phyloP scores from a whole-genome alignment of 768 basidiomycete species.

The Phanerodontia chrysosporium region DNA sequence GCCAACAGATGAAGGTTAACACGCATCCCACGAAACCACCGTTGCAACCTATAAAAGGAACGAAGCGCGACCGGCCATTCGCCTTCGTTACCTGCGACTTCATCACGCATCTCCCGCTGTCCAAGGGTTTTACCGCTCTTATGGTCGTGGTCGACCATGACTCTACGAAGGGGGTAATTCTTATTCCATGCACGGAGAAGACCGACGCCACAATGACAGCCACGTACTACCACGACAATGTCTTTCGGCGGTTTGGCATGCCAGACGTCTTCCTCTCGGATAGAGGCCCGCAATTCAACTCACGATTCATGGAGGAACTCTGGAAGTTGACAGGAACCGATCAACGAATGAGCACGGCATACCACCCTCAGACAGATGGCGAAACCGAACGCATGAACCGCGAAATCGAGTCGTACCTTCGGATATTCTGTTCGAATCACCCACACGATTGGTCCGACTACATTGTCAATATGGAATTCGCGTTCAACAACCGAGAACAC shows the following conservation, averaged over 20 bases:
- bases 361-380: conserved; percentile 34
- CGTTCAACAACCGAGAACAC: conserved; percentile 1
- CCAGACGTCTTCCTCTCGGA: conserved; percentile 10
- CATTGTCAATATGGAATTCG: background rate
- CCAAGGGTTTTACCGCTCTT: background rate
- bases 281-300: background rate
- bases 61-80: background rate
- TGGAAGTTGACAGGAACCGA: background rate
- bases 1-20: conserved; percentile 24
- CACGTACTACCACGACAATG: background rate
- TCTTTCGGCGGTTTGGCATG: conserved; percentile 5
- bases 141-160: background rate
- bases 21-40: conserved; percentile 2
- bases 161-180: conserved; percentile 22
- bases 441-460: background rate
- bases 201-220: conserved; percentile 8
- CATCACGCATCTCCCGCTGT: conserved; percentile 20
- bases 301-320: background rate
- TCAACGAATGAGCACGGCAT: conserved; percentile 24
- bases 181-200: conserved; percentile 28
- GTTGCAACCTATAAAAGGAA: conserved; percentile 7
- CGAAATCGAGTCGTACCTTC: conserved; percentile 28
- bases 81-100: conserved; percentile 23
- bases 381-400: conserved; percentile 30
- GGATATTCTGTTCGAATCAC: conserved; percentile 14